Evolutionary conservation across 2,329 filamentous ascomycete genomes (phyloP), one percentile per base, ranked within the genome.

Genomic region (Corinectria fuckeliana): DNA sequence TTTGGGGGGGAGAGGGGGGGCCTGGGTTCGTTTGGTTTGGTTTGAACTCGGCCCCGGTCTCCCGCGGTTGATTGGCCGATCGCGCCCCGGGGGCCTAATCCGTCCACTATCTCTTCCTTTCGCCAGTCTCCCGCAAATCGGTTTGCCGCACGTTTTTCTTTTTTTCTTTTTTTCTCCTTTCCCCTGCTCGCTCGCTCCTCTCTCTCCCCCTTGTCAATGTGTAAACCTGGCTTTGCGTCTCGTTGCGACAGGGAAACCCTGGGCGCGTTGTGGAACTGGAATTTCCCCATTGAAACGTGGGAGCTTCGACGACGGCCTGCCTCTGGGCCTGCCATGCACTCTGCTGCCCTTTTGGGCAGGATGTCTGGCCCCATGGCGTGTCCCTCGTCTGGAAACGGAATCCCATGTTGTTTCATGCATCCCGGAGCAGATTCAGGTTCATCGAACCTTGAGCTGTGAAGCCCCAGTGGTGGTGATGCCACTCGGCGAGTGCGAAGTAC

Each of bases 21-120:
- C n/a, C n/a, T n/a, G n/a, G n/a, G n/a, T n/a, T n/a, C n/a, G n/a
- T 65, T 66, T 65, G 56, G 61, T 56, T 63, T 58, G 30, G 66
- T 71, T 64, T 70, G 65, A 64, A 44, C 60, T 58, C 56, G 34
- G 42, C 58, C 65, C 67, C 38, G 30, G 64, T 60, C 62, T 48
- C 42, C 57, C 14, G n/a, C 20, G 59, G 59, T 62, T 70, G 68
- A 71, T 70, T 70, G 68, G 68, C 45, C 66, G 68, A 67, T 63
- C 63, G 52, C 68, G 65, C 62, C 67, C 58, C 25, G n/a, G 25
- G 50, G 68, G 58, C 67, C 60, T 66, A 61, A 68, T 67, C 56
- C 69, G 10, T 26, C 11, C 67, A 61, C 68, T 61, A 67, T 67
- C 56, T 70, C 60, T 62, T 36, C 23, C n/a, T n/a, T n/a, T 62